Evolutionary conservation across 768 basidiomycete genomes (phyloP), one percentile per base, ranked within the genome.

Genomic region (Rhodotorula taiwanensis): DNA sequence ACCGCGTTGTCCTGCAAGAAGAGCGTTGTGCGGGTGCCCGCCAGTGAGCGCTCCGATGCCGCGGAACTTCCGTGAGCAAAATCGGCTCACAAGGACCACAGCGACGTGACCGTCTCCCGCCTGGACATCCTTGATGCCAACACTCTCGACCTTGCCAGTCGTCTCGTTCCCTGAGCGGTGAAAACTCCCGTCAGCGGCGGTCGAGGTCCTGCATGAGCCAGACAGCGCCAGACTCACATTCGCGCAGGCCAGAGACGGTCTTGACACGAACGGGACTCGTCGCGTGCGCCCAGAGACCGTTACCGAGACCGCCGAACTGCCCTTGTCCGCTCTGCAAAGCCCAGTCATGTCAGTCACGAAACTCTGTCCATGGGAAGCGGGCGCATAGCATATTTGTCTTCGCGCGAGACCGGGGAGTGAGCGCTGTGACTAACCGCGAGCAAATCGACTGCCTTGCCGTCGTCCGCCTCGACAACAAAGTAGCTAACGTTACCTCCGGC

Each of bases 211-310:
- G n/a, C n/a, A n/a, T n/a, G n/a, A n/a, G n/a, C n/a, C n/a, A n/a
- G n/a, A n/a, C n/a, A n/a, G n/a, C n/a, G n/a, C n/a, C 4, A 7
- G 42, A 61, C 87, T 78, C 72, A 89, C 89, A 94, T 80, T 93
- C 89, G n/a, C 81, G 77, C 30, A 94, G 77, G 16, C 89, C 88
- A 72, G 88, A 90, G 60, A 94, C 79, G 48, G 83, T 83, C 76
- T 84, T 90, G 4, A 86, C 86, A 59, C 84, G 83, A 1, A 83
- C 78, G 5, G 89, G 91, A 41, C 78, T 78, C 48, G 83, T 87
- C 0, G 84, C 83, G 60, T 81, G 88, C 71, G 82, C 87, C 77
- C 81, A 89, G 23, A 77, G 69, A 0, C 78, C 81, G 64, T 81
- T 77, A 2, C 77, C 77, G 4, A 69, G 54, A 10, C 64, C 64